Percentiles rank a stretch among this genome's conserved stretches.
Evolutionary conservation across 169 alveolate genomes (phyloP).

Genomic region (Eimeria maxima): DNA sequence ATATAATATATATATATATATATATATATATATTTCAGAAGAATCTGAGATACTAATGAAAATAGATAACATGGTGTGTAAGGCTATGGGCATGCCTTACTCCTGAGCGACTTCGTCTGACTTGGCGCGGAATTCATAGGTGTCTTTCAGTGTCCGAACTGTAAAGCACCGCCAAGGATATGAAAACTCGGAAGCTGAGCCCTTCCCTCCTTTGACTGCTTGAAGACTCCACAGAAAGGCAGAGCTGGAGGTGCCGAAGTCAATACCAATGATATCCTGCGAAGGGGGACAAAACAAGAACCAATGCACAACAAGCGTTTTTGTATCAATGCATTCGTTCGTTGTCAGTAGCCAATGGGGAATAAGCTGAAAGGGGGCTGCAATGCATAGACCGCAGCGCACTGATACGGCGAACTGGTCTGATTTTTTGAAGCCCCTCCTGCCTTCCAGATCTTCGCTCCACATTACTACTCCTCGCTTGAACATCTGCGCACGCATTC

Average conservation of each 20-base stretch:
- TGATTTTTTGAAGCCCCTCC: conserved; percentile 22
- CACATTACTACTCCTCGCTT: conserved; percentile 63
- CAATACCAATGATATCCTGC: conserved; percentile 73
- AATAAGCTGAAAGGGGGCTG: neutral
- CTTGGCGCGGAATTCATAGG: conserved; percentile 56
- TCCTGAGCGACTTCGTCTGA: conserved; percentile 72
- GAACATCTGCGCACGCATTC: conserved; percentile 57
- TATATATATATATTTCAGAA: too few species aligned
- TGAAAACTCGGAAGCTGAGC: neutral
- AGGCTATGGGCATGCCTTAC: conserved; percentile 2
- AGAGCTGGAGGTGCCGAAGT: conserved; percentile 55
- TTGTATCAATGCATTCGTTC: neutral
- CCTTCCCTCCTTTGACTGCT: neutral
- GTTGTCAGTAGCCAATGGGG: neutral
- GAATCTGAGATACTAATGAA: too few species aligned
- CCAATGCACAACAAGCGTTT: neutral
- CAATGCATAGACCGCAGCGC: neutral
- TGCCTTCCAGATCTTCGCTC: conserved; percentile 52
- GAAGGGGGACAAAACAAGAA: neutral
- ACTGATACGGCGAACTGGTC: conserved; percentile 29
- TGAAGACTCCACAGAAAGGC: conserved; percentile 64
- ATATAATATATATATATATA: too few species aligned
- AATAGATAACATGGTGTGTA: neutral
- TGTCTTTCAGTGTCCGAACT: conserved; percentile 7
- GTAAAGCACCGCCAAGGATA: conserved; percentile 80